Evolutionary conservation across 208 protist genomes (phyloP), one percentile per base, ranked within the genome.

Genomic region (Acanthamoeba divionensis): DNA sequence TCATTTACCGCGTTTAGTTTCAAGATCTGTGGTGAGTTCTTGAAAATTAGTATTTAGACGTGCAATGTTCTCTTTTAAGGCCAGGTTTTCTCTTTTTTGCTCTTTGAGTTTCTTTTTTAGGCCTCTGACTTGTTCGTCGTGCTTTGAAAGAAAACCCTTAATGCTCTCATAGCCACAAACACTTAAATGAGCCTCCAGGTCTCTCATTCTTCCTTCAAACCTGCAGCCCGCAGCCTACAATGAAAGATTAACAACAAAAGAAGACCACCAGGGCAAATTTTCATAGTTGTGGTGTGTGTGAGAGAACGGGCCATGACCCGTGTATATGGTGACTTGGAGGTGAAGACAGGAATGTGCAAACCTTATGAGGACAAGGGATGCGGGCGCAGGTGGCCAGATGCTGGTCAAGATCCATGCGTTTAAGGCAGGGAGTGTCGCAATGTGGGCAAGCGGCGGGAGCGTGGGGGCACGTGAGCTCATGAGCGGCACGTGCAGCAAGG

Each of bases 341-440:
- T 60, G 52, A 60, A 24, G 52, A n/a, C 18, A 45, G 8, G 33
- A 13, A 44, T 9, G 38, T 29, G 38, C 50, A 18, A 15, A 86
- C 75, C 48, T 38, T 50, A 41, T 87, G 79, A 2, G 79, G 79
- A 44, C 79, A 87, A 2, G 79, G 79, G 15, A 87, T 69, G 41
- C 55, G 21, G 1, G 50, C 1, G 38, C 79, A 87, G 21, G 36
- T 4, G 33, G 44, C 36, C 10, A 18, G 50, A 60, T 87, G 79
- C 29, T 87, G 33, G 9, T 9, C 79, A 38, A 87, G 9, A 60
- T 71, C 50, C 79, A 87, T 87, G 15, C 79, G 73, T 18, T 52
- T 52, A 4, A 87, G 79, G 29, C 1, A 69, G 2, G 57, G 54
- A 29, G 31, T 45, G 38, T 87, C 79, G 79, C 79, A 87, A 38